These are phyloP conservation scores for Hygrophoropsis aurantiaca DNA, from an alignment of 768 basidiomycete genomes.

Conservation along the genomic window DNA sequence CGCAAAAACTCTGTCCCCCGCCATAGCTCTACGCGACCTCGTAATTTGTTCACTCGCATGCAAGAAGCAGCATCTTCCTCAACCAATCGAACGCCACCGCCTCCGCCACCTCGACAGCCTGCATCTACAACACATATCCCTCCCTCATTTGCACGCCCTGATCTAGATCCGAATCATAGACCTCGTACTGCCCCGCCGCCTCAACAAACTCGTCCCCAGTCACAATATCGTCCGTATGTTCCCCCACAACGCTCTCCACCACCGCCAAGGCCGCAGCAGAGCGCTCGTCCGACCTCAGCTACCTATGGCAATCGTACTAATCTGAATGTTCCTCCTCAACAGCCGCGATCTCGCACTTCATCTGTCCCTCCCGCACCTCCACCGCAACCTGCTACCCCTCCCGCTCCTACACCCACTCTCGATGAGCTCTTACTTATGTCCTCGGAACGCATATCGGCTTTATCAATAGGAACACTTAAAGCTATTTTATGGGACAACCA, in stretches of 20 bases:
- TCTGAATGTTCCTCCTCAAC: constrained; percentile 13
- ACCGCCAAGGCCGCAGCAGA: background rate
- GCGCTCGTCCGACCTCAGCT: constrained; percentile 3
- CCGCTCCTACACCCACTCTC: constrained; percentile 52
- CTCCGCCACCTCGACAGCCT: constrained; percentile 21
- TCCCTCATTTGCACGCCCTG: constrained; percentile 57
- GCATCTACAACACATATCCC: constrained; percentile 31
- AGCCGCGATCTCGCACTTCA: constrained; percentile 15
- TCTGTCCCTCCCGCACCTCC: constrained; percentile 13
- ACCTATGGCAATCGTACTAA: constrained; percentile 8
- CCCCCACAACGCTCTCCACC: background rate
- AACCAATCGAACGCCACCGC: constrained; percentile 18
- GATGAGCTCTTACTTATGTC: constrained; percentile 67
- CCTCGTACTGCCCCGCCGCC: constrained; percentile 18
- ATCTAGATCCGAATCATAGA: constrained; percentile 49
- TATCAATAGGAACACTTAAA: constrained; percentile 77
- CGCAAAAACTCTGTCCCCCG: constrained; percentile 27
- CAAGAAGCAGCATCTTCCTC: constrained; percentile 23
- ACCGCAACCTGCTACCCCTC: constrained; percentile 35
- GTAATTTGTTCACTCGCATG: constrained; percentile 47
- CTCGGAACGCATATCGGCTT: constrained; percentile 49
- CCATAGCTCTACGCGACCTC: constrained; percentile 25
- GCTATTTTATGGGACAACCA: constrained; percentile 78
- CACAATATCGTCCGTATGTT: constrained; percentile 11
- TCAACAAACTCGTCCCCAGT: constrained; percentile 19